Evolutionary conservation across 495 filamentous ascomycete genomes (phyloP).

Genomic region (Cudoniella acicularis): DNA sequence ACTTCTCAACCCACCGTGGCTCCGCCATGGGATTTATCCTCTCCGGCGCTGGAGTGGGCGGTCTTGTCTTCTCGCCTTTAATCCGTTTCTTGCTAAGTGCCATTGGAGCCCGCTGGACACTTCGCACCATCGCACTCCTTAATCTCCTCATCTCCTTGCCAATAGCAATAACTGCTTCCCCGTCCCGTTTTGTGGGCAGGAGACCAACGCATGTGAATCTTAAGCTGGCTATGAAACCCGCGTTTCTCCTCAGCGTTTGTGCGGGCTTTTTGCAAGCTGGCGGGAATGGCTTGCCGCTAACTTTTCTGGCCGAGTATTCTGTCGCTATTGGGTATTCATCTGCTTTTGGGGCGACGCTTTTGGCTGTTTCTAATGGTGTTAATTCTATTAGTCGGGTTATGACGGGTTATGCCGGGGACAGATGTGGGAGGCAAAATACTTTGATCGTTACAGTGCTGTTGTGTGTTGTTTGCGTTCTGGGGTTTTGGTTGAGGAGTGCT

Average conservation of each 20-base stretch:
- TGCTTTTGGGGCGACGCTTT: slow-evolving; percentile 40
- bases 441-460: slow-evolving; percentile 45
- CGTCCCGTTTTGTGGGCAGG: slow-evolving; percentile 33
- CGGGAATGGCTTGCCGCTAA: slow-evolving; percentile 39
- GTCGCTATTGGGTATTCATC: slow-evolving; percentile 38
- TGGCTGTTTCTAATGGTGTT: slow-evolving; percentile 52
- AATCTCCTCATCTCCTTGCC: slow-evolving; percentile 42
- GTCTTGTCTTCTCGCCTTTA: slow-evolving; percentile 42
- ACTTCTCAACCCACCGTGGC: slow-evolving; percentile 44
- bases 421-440: slow-evolving; percentile 50
- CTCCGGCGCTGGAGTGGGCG: slow-evolving; percentile 40
- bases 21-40: slow-evolving; percentile 49
- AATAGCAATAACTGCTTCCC: slow-evolving; percentile 41
- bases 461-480: slow-evolving; percentile 43
- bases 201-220: slow-evolving; percentile 39
- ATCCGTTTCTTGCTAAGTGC: slow-evolving; percentile 44
- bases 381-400: slow-evolving; percentile 49
- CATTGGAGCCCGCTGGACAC: slow-evolving; percentile 51
- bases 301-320: slow-evolving; percentile 43
- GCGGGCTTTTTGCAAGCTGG: slow-evolving; percentile 44
- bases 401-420: slow-evolving; percentile 47
- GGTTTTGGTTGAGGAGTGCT: slow-evolving; percentile 46
- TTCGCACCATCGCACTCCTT: slow-evolving; percentile 45
- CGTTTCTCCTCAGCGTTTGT: slow-evolving; percentile 38
- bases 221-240: slow-evolving; percentile 34